Evolutionary conservation across 1,284 basidiomycete genomes (phyloP).

Genomic region (Meira miltonrushii): DNA sequence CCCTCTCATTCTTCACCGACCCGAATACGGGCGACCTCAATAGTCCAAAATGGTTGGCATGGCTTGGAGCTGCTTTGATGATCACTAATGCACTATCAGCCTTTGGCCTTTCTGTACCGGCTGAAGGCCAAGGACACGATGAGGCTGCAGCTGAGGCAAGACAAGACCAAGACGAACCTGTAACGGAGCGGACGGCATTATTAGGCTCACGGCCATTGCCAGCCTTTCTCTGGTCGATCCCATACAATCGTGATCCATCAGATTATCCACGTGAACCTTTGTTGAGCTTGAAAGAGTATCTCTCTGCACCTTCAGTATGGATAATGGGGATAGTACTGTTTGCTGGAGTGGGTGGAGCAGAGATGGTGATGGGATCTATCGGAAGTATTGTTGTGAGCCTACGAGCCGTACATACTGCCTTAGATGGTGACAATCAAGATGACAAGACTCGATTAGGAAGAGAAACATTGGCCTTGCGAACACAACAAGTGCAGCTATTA

Average conservation of each 20-base stretch:
- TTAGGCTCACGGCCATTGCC: too few species aligned
- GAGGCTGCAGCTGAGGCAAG: not conserved
- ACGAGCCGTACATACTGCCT: not conserved
- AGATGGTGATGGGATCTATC: slow-evolving; percentile 23
- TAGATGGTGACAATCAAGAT: not conserved
- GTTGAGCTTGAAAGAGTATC: not conserved
- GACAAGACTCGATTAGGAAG: not conserved
- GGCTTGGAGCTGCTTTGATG: slow-evolving; percentile 16
- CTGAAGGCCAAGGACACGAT: not conserved
- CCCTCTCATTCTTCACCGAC: slow-evolving; percentile 17
- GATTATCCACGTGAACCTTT: not conserved
- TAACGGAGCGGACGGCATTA: not conserved
- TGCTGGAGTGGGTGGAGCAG: slow-evolving; percentile 17
- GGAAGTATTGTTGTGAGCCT: slow-evolving; percentile 19
- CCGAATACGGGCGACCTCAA: slow-evolving; percentile 19
- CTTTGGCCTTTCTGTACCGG: slow-evolving; percentile 11
- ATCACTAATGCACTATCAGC: slow-evolving; percentile 16
- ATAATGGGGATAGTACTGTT: slow-evolving; percentile 18
- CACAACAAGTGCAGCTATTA: slow-evolving; percentile 7
- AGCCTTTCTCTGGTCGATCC: too few species aligned
- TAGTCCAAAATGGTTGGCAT: slow-evolving; percentile 17
- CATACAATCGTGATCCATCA: too few species aligned
- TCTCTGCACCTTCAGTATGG: slow-evolving; percentile 11
- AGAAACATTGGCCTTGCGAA: slow-evolving; percentile 8
- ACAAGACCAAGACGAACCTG: not conserved